Percentiles rank a stretch among this genome's conserved stretches.
These are phyloP conservation scores for Sphaerobolus stellatus DNA, from an alignment of 1,284 basidiomycete genomes.

Conservation along the genomic window DNA sequence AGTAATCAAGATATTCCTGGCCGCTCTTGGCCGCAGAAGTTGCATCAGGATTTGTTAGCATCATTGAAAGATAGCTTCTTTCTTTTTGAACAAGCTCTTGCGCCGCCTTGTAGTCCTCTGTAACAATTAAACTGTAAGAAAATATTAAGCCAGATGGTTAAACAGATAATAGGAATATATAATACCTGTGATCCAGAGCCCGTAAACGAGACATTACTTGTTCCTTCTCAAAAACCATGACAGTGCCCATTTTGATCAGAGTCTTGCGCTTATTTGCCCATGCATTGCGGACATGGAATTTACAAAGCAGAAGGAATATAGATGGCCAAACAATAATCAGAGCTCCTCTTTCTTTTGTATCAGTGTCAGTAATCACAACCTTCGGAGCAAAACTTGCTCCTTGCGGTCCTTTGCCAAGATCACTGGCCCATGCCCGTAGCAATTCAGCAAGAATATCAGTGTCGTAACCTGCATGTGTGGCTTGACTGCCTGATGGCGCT, in stretches of 20 bases:
- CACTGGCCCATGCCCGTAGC: conserved; percentile 25
- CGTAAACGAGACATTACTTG: conserved; percentile 1
- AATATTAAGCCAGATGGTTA: neutral
- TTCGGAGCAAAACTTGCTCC: conserved; percentile 21
- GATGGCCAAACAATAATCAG: conserved; percentile 28
- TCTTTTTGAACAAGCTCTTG: conserved; percentile 8
- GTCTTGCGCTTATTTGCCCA: conserved; percentile 34
- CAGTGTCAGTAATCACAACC: conserved; percentile 39
- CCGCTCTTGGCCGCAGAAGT: conserved; percentile 15
- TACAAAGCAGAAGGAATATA: conserved; percentile 37
- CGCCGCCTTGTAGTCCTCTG: neutral
- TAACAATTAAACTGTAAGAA: neutral
- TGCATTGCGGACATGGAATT: conserved; percentile 34
- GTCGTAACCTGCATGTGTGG: conserved; percentile 35
- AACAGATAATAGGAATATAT: neutral
- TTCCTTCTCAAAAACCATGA: neutral
- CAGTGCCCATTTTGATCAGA: neutral
- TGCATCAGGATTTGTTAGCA: conserved; percentile 17
- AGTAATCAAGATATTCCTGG: conserved; percentile 18
- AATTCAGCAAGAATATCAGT: conserved; percentile 30
- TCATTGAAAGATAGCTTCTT: conserved; percentile 1
- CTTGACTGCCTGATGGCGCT: conserved; percentile 31
- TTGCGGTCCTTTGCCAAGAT: conserved; percentile 9
- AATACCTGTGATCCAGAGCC: neutral
- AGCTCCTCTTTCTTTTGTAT: conserved; percentile 33